Conservation (phyloP, 176 grass and related monocot genomes). For the barley (Hordeum vulgare) region DNA sequence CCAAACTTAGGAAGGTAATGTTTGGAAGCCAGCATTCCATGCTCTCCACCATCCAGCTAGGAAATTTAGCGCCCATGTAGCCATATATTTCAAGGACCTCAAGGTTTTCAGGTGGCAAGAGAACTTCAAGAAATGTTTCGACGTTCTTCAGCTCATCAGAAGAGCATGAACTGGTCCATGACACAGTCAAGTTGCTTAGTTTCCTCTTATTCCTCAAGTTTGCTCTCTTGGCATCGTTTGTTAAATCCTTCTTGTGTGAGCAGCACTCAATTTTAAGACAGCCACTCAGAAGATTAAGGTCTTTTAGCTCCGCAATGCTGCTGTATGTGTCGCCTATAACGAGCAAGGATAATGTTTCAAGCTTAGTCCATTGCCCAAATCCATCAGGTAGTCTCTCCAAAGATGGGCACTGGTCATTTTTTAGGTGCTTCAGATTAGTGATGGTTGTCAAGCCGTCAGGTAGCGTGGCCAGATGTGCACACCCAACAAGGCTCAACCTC, state of each 20-base stretch:
- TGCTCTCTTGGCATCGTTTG: constrained; percentile 18
- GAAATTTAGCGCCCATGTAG: constrained; percentile 33
- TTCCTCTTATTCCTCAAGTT: constrained; percentile 40
- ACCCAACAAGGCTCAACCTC: constrained; percentile 44
- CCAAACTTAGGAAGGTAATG: constrained; percentile 41
- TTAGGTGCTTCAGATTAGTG: constrained; percentile 31
- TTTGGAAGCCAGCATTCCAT: constrained; percentile 31
- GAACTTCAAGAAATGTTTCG: constrained; percentile 41
- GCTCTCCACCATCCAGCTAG: constrained; percentile 35
- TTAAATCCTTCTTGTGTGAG: constrained; percentile 9
- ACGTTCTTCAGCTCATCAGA: background rate
- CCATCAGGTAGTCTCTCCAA: constrained; percentile 32
- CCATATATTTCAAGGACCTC: constrained; percentile 33
- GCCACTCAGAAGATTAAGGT: constrained; percentile 30
- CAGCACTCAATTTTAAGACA: constrained; percentile 24
- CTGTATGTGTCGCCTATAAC: constrained; percentile 30
- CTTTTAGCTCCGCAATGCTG: constrained; percentile 35
- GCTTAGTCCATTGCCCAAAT: constrained; percentile 37
- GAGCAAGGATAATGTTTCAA: constrained; percentile 44
- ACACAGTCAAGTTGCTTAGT: constrained; percentile 32
- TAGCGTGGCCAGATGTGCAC: constrained; percentile 26
- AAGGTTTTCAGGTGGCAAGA: constrained; percentile 39
- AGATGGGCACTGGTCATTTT: constrained; percentile 27
- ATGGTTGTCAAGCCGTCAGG: constrained; percentile 38
- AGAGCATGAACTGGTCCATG: constrained; percentile 11